Evolutionary conservation across 352 stramenopile species (phyloP).

Genomic region (Pseudoperonospora humuli): DNA sequence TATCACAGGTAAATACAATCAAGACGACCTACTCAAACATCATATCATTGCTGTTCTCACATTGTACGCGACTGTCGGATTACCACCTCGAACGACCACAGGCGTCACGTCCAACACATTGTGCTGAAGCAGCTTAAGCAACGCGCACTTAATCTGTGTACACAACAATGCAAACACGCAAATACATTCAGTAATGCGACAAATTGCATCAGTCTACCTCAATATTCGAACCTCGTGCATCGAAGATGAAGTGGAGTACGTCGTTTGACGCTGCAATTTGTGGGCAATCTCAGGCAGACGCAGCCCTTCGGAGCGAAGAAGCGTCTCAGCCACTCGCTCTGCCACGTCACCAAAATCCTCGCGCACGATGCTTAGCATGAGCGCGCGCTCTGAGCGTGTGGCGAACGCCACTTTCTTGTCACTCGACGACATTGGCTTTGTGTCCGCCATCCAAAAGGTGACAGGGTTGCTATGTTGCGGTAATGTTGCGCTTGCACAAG

Average conservation of each 20-base stretch:
- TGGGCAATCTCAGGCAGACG: conserved; percentile 56
- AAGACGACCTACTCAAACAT: not conserved
- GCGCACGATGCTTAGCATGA: conserved; percentile 66
- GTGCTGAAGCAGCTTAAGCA: conserved; percentile 85
- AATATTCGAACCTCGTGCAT: conserved; percentile 35
- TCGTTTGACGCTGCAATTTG: conserved; percentile 34
- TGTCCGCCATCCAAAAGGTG: conserved; percentile 10
- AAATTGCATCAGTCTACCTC: not conserved
- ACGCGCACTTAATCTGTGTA: conserved; percentile 56
- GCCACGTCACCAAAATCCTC: conserved; percentile 76
- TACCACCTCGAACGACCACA: conserved; percentile 21
- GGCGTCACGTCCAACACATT: conserved; percentile 69
- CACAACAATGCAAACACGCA: not conserved
- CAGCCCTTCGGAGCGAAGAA: conserved; percentile 65
- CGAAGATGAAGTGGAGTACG: conserved; percentile 26
- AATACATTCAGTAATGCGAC: not conserved
- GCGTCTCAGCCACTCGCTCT: conserved; percentile 41
- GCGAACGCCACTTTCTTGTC: conserved; percentile 35
- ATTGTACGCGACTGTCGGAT: conserved; percentile 33
- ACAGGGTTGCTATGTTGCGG: not conserved
- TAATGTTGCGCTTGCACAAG: conserved; percentile 1
- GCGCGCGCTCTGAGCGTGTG: conserved; percentile 59
- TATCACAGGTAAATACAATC: conserved; percentile 1
- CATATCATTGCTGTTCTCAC: conserved; percentile 16
- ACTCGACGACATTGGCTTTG: conserved; percentile 3